These are phyloP conservation scores for Sarcomyxa edulis DNA, from an alignment of 768 basidiomycete genomes.

Conservation along the genomic window DNA sequence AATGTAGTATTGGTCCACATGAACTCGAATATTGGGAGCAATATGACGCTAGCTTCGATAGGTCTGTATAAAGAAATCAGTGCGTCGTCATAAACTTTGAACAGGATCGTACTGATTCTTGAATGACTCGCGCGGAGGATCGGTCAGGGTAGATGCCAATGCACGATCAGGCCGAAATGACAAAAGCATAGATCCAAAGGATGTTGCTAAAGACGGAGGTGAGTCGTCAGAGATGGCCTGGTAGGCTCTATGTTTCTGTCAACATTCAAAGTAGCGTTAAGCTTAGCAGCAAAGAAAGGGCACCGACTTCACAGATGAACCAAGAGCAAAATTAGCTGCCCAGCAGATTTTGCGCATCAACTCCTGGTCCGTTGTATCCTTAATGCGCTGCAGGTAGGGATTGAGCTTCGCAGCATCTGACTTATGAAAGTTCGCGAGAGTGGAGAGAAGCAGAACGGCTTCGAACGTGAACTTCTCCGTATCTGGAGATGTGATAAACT, in stretches of 20 bases:
- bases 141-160: conserved; percentile 37
- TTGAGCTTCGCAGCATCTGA: conserved; percentile 68
- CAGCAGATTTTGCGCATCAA: conserved; percentile 55
- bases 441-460: conserved; percentile 50
- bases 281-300: background rate
- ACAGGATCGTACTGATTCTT: conserved; percentile 52
- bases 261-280: background rate
- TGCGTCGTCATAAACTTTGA: background rate
- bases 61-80: conserved; percentile 34
- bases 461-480: conserved; percentile 57
- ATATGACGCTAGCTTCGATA: conserved; percentile 50
- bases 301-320: conserved; percentile 44
- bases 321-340: conserved; percentile 49
- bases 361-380: conserved; percentile 38
- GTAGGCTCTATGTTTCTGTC: conserved; percentile 38
- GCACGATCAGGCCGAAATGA: conserved; percentile 53
- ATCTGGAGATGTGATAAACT: conserved; percentile 54
- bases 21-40: conserved; percentile 62
- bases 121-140: conserved; percentile 48
- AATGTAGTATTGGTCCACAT: conserved; percentile 46
- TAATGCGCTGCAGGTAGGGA: conserved; percentile 53
- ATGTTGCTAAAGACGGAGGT: conserved; percentile 41
- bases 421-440: conserved; percentile 69
- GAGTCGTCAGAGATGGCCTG: conserved; percentile 49
- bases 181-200: conserved; percentile 46